Conservation (phyloP, 2,329 filamentous ascomycete species). For the Scleromitrula shiraiana region DNA sequence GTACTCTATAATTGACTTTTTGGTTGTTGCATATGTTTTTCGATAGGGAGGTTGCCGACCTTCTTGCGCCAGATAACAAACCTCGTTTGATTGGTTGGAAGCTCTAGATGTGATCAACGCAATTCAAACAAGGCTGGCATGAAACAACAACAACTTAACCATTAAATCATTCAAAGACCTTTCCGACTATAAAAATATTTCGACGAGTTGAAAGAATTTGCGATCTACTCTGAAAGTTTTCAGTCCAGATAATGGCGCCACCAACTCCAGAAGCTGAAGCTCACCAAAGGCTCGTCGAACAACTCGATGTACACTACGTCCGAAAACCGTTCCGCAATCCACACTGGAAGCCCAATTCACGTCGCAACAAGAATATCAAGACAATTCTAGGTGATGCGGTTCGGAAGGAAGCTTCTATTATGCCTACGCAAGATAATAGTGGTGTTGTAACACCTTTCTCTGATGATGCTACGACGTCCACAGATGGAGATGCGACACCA, state of each 20-base stretch:
- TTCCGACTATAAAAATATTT: too few species aligned
- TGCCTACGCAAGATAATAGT: slow-evolving; percentile 74
- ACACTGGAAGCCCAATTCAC: slow-evolving; percentile 84
- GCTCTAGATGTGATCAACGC: too few species aligned
- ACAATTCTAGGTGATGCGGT: slow-evolving; percentile 86
- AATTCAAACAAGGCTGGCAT: too few species aligned
- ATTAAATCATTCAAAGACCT: too few species aligned
- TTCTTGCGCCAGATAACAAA: too few species aligned
- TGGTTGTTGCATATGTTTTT: too few species aligned
- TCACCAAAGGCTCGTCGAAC: slow-evolving; percentile 79
- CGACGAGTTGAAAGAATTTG: too few species aligned
- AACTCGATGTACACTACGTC: slow-evolving; percentile 82
- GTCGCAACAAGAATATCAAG: slow-evolving; percentile 98
- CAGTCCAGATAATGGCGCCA: slow-evolving; percentile 25
- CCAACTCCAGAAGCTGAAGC: slow-evolving; percentile 42
- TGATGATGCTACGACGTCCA: slow-evolving; percentile 48
- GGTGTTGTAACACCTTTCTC: slow-evolving; percentile 62
- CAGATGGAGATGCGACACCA: slow-evolving; percentile 37
- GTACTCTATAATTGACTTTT: background rate
- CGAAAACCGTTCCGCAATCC: slow-evolving; percentile 86
- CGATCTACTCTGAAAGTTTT: slow-evolving; percentile 1
- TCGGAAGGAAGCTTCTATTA: slow-evolving; percentile 79
- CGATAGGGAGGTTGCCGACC: too few species aligned
- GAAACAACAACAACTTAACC: too few species aligned
- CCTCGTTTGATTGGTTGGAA: too few species aligned